phyloP scores from a whole-genome alignment of 176 grass and related monocot genomes.

The Phyllostachys edulis region DNA sequence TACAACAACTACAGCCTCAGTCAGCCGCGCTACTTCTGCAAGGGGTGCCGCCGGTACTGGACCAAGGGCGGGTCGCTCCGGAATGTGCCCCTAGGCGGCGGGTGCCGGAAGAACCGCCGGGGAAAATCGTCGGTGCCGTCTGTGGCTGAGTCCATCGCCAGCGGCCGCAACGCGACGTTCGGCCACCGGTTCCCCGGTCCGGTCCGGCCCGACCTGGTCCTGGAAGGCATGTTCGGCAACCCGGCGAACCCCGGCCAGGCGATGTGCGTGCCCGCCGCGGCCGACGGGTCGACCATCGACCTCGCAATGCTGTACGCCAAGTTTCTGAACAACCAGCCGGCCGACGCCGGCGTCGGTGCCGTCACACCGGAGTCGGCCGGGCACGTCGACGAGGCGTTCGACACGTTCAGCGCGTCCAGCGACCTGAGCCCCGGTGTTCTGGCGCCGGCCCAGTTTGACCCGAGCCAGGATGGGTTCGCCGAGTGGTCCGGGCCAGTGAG shows the following conservation, averaged over 20 bases:
- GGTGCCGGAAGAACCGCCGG: constrained; percentile 76
- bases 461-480: constrained; percentile 33
- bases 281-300: constrained; percentile 53
- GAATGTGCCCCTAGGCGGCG: constrained; percentile 81
- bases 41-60: constrained; percentile 88
- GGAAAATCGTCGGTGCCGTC: constrained; percentile 41
- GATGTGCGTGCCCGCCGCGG: background rate
- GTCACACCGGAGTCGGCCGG: constrained; percentile 32
- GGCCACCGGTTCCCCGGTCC: constrained; percentile 41
- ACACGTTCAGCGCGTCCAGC: constrained; percentile 45
- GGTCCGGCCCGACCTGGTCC: constrained; percentile 65
- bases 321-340: constrained; percentile 43
- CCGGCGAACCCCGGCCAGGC: constrained; percentile 12
- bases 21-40: constrained; percentile 97
- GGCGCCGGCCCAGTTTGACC: constrained; percentile 20
- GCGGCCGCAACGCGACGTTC: constrained; percentile 27
- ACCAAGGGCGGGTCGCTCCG: constrained; percentile 92
- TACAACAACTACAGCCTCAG: constrained; percentile 99
- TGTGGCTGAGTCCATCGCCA: constrained; percentile 9
- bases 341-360: background rate
- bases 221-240: constrained; percentile 64
- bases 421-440: constrained; percentile 30
- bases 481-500: constrained; percentile 46
- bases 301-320: constrained; percentile 70
- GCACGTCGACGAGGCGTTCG: constrained; percentile 42